Evolutionary conservation across 148 eudicot genomes (phyloP), one percentile per base, ranked within the genome.

Genomic region (Fagopyrum esculentum): DNA sequence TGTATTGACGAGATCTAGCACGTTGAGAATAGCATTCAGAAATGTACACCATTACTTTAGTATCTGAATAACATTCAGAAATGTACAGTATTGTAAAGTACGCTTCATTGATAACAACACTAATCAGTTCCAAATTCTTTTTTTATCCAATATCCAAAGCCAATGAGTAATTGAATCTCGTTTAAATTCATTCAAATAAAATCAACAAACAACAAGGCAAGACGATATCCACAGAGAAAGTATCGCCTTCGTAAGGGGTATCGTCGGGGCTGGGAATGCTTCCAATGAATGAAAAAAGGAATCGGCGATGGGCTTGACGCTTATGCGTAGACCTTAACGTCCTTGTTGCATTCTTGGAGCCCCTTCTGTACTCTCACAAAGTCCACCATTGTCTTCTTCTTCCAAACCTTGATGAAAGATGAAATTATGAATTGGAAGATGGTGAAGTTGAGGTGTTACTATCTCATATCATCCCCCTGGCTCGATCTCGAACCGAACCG

Each of bases 401-500:
- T 8, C 56, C 3, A 49, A 22, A 22, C 26, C 26, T 22, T 0
- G 26, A 22, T 22, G 72, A 29, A 13, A 73, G 46, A 40, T 8
- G 46, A 19, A 22, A 26, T 68, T 22, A 22, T 22, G 26, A 22
- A 22, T 22, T 22, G 26, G 26, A 22, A 22, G 26, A 22, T 22
- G 71, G 48, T 17, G 10, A 40, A 60, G 29, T 22, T 22, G 64
- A 59, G 8, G 11, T 64, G 70, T 64, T 45, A 64, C 45, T 64
- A 45, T 22, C 26, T 22, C 26, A 0, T 22, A 22, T 22, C 26
- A 22, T 22, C 26, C 12, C 2, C 46, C 26, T 51, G 6, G 84
- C 82, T 94, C 98, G 80, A 91, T 74, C 68, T 94, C 98, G 70
- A 94, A 96, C 11, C 98, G 85, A 22, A 17, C 98, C 98, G 81